phyloP scores from a whole-genome alignment of 768 basidiomycete species.

The Leucocoprinus birnbaumii region DNA sequence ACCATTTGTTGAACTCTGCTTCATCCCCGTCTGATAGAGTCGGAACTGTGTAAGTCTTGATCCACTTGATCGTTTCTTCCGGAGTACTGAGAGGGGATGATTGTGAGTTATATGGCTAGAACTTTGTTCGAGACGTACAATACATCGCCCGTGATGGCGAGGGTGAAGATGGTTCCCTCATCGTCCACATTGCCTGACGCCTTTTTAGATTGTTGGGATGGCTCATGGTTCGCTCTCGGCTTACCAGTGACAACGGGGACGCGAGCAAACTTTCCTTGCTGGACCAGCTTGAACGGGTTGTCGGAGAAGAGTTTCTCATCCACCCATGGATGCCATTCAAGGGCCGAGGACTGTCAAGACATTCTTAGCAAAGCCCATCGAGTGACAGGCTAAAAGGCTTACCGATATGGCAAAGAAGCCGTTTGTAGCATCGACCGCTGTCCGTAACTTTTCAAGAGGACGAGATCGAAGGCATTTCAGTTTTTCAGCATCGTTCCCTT shows the following conservation, averaged over 20 bases:
- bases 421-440: conserved; percentile 36
- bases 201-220: neutral
- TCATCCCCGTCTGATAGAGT: neutral
- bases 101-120: too few relatives aligned
- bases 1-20: neutral
- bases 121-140: conserved; percentile 11
- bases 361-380: neutral
- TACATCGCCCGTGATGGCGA: conserved; percentile 25
- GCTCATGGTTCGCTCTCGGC: neutral
- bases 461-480: conserved; percentile 36
- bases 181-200: conserved; percentile 51
- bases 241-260: conserved; percentile 46
- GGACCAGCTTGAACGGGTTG: conserved; percentile 37
- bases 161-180: conserved; percentile 54
- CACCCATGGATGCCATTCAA: conserved; percentile 46
- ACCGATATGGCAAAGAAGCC: conserved; percentile 37
- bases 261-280: conserved; percentile 41
- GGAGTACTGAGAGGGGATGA: too few relatives aligned
- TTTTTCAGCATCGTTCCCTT: conserved; percentile 29
- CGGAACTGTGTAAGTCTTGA: neutral
- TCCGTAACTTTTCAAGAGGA: conserved; percentile 30
- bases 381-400: conserved; percentile 8
- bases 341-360: conserved; percentile 33
- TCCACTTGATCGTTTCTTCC: neutral
- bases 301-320: conserved; percentile 48